Conservation (phyloP, 2,329 filamentous ascomycete species). For the Aspergillus ochraceus region DNA sequence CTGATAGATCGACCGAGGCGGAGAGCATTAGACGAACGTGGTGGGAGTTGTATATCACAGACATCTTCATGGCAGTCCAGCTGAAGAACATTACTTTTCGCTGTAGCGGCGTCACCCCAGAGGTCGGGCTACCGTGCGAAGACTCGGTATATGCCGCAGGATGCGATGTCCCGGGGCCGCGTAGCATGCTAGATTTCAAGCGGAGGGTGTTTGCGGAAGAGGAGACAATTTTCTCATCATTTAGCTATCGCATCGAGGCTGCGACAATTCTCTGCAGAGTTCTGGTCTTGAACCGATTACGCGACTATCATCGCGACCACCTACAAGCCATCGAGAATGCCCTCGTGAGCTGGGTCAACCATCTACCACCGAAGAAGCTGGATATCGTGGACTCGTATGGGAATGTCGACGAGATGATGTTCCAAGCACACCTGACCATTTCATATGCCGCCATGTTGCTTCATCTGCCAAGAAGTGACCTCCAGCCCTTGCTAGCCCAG, state of each 20-base stretch:
- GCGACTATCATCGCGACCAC: conserved; percentile 49
- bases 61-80: conserved; percentile 77
- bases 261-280: conserved; percentile 74
- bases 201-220: conserved; percentile 65
- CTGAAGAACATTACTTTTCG: conserved; percentile 50
- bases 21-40: conserved; percentile 85
- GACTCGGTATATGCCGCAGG: conserved; percentile 56
- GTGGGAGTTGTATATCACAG: conserved; percentile 78
- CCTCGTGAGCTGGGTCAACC: conserved; percentile 72
- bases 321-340: conserved; percentile 58
- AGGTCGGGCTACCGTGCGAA: conserved; percentile 76
- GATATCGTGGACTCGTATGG: conserved; percentile 68
- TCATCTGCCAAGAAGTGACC: conserved; percentile 74
- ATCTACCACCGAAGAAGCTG: conserved; percentile 69
- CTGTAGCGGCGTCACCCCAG: conserved; percentile 66
- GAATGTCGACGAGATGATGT: conserved; percentile 66
- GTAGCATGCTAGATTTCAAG: conserved; percentile 57
- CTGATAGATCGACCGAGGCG: conserved; percentile 63
- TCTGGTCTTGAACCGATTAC: conserved; percentile 49
- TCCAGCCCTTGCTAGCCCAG: conserved; percentile 40
- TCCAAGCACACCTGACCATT: conserved; percentile 40
- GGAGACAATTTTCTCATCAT: conserved; percentile 74
- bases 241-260: conserved; percentile 78
- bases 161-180: conserved; percentile 59
- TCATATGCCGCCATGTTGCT: conserved; percentile 63